A percentile compares a stretch with the other conserved stretches of the same genome.
Conservation (phyloP, 345 rosid species). For the Syzygium oleosum region DNA sequence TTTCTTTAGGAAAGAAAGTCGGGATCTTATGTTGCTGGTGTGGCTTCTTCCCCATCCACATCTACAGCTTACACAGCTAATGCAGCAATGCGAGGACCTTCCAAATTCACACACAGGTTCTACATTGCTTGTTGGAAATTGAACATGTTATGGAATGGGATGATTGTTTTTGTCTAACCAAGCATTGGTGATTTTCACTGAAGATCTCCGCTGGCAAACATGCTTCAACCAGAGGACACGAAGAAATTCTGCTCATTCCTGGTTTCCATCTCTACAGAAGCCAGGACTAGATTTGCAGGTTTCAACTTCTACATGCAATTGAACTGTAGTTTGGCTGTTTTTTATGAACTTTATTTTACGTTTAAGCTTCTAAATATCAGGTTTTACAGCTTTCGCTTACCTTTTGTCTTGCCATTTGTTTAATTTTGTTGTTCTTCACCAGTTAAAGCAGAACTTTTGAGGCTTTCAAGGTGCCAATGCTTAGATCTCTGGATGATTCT, state of each 20-base stretch:
- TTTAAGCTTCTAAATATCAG: background rate
- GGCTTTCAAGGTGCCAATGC: background rate
- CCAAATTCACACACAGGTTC: slow-evolving; percentile 37
- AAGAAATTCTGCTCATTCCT: slow-evolving; percentile 53
- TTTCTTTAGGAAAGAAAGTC: slow-evolving; percentile 6
- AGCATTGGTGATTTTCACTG: slow-evolving; percentile 1
- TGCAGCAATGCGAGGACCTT: slow-evolving; percentile 20
- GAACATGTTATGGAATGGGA: background rate
- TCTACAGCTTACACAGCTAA: slow-evolving; percentile 20
- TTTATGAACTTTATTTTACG: background rate
- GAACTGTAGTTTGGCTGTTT: background rate
- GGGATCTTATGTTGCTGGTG: slow-evolving; percentile 9
- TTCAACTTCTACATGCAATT: slow-evolving; percentile 2
- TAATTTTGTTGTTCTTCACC: background rate
- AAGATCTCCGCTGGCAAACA: slow-evolving; percentile 56
- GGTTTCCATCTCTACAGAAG: slow-evolving; percentile 38
- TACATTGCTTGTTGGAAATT: background rate
- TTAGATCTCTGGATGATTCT: background rate
- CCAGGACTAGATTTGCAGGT: slow-evolving; percentile 42
- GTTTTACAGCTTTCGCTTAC: background rate
- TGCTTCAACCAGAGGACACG: slow-evolving; percentile 40
- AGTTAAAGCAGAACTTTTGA: background rate
- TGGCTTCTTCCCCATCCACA: slow-evolving; percentile 14
- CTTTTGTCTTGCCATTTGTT: background rate
- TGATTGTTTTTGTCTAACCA: background rate